Percentiles rank a stretch among this genome's conserved stretches.
phyloP scores from a whole-genome alignment of 345 rosid species.

The Citrus mangshanensis region DNA sequence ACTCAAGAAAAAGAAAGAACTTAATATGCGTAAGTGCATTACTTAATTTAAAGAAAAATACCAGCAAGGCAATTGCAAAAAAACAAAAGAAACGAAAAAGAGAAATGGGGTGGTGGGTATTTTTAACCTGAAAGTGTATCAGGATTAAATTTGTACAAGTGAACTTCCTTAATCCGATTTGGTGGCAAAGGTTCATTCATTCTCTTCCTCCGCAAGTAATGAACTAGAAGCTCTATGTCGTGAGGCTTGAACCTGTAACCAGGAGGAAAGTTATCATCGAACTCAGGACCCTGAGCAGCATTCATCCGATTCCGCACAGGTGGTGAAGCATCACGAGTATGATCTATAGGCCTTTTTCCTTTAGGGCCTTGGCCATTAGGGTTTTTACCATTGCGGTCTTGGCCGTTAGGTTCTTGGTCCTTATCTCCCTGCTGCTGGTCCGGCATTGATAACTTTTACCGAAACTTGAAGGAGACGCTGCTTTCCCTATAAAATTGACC shows the following conservation, averaged over 20 bases:
- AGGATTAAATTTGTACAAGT: constrained; percentile 19
- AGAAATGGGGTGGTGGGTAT: neutral
- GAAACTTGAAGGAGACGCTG: neutral
- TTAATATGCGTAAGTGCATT: neutral
- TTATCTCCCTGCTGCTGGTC: neutral
- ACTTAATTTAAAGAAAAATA: neutral
- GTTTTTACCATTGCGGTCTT: neutral
- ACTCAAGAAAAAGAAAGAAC: neutral
- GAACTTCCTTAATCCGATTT: constrained; percentile 21
- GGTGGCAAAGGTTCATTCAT: constrained; percentile 13
- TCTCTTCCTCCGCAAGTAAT: constrained; percentile 15
- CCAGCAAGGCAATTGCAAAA: neutral
- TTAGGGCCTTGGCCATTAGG: neutral
- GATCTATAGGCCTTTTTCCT: neutral
- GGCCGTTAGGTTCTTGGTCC: neutral
- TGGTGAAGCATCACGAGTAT: neutral
- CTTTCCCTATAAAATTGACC: neutral
- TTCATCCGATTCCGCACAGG: neutral
- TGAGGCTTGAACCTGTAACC: constrained; percentile 22
- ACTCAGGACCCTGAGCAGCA: neutral
- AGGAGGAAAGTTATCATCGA: constrained; percentile 7
- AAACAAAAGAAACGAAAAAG: neutral
- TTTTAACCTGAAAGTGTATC: constrained; percentile 10
- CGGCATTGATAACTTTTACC: neutral
- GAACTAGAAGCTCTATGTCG: constrained; percentile 18